Evolutionary conservation across 768 basidiomycete species (phyloP).

Genomic region (Trametes maxima): DNA sequence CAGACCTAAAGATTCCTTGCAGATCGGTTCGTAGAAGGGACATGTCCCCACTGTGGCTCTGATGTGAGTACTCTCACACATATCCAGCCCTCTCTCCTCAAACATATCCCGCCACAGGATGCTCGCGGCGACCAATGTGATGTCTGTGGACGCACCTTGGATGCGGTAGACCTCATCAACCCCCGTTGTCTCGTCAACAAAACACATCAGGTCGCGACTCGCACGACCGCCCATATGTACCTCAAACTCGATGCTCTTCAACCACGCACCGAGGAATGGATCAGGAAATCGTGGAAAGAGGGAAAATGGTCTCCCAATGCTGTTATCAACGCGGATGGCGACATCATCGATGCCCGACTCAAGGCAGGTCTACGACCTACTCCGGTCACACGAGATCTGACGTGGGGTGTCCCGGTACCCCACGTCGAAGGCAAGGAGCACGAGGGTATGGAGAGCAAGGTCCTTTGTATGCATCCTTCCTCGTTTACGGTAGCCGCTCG

Average conservation of each 20-base stretch:
- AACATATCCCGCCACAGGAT: constrained; percentile 52
- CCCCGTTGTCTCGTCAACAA: constrained; percentile 92
- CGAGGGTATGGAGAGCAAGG: constrained; percentile 89
- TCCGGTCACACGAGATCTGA: constrained; percentile 90
- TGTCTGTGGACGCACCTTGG: constrained; percentile 86
- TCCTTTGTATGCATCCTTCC: constrained; percentile 74
- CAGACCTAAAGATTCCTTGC: constrained; percentile 74
- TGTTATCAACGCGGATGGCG: constrained; percentile 86
- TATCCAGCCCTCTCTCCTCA: not conserved
- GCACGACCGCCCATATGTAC: constrained; percentile 89
- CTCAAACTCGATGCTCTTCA: constrained; percentile 84
- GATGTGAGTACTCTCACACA: constrained; percentile 52
- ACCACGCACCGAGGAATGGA: constrained; percentile 83
- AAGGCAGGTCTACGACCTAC: constrained; percentile 85
- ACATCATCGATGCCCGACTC: constrained; percentile 86
- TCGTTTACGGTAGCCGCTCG: not conserved
- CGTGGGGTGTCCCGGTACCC: constrained; percentile 96
- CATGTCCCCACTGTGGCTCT: constrained; percentile 89
- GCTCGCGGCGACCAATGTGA: constrained; percentile 99
- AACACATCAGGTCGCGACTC: constrained; percentile 73
- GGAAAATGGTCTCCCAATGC: constrained; percentile 95
- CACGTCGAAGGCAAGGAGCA: constrained; percentile 68
- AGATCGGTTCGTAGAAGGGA: constrained; percentile 98
- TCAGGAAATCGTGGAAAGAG: constrained; percentile 71
- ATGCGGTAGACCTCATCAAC: constrained; percentile 90